These are phyloP conservation scores for Fistulinella prunicolor DNA, from an alignment of 768 basidiomycete genomes.

Conservation along the genomic window DNA sequence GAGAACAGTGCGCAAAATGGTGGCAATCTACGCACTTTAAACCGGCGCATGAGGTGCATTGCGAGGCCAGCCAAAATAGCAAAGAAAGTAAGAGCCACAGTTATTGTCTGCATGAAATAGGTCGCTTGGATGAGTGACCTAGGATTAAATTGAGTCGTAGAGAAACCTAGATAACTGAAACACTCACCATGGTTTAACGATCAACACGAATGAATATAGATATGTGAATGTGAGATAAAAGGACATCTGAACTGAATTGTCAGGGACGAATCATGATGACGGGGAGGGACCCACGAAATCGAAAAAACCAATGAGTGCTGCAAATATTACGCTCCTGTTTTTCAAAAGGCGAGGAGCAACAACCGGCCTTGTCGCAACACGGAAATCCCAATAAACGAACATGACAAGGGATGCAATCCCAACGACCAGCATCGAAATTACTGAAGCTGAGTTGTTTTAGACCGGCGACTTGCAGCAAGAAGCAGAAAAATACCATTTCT, in stretches of 20 bases:
- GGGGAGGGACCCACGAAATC: conserved; percentile 45
- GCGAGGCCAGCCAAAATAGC: conserved; percentile 56
- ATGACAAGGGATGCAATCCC: conserved; percentile 44
- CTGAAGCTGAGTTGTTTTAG: conserved; percentile 37
- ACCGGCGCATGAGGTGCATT: conserved; percentile 52
- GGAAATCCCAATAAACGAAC: conserved; percentile 47
- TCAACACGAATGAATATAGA: conserved; percentile 63
- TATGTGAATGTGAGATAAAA: conserved; percentile 72
- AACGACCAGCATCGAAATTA: conserved; percentile 50
- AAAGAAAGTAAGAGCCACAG: conserved; percentile 58
- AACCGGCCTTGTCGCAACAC: conserved; percentile 54
- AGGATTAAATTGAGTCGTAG: conserved; percentile 6
- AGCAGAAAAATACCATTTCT: conserved; percentile 37
- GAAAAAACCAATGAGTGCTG: conserved; percentile 59
- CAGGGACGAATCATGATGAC: conserved; percentile 1
- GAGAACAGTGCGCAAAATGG: not conserved
- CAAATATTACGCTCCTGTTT: conserved; percentile 58
- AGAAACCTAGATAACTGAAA: not conserved
- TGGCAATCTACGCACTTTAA: conserved; percentile 41
- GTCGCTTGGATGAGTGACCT: conserved; percentile 57
- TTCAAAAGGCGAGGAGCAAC: conserved; percentile 56
- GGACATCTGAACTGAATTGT: conserved; percentile 41
- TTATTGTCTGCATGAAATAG: conserved; percentile 63
- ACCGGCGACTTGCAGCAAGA: not conserved
- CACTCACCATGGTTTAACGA: conserved; percentile 47